These are phyloP conservation scores for Azolla pinnata DNA, from an alignment of 75 land plant species.

Conservation along the genomic window DNA sequence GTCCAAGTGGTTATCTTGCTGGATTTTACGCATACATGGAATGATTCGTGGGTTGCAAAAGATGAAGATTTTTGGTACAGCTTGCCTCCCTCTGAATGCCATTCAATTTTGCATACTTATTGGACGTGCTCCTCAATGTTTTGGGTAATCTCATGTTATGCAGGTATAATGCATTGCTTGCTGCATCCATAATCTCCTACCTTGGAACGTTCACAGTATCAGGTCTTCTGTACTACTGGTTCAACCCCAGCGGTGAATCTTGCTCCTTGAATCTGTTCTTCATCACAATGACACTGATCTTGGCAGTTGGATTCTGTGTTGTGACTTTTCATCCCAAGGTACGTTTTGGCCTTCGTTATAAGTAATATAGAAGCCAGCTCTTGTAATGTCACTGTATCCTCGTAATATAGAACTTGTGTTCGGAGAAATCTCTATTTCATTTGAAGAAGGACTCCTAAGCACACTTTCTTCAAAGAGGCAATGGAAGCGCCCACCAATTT, in stretches of 20 bases:
- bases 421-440: no score
- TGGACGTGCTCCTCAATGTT: background rate
- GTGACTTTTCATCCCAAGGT: slow-evolving; percentile 67
- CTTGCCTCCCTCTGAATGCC: background rate
- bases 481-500: no score
- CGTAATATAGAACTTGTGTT: no score
- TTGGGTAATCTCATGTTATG: slow-evolving; percentile 10
- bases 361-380: no score
- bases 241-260: slow-evolving; percentile 78
- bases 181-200: slow-evolving; percentile 59
- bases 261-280: slow-evolving; percentile 91
- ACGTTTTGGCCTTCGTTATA: background rate
- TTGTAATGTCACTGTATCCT: no score
- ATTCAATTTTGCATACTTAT: background rate
- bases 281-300: slow-evolving; percentile 71
- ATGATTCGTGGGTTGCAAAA: slow-evolving; percentile 92
- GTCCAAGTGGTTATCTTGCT: slow-evolving; percentile 84
- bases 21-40: slow-evolving; percentile 83
- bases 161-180: slow-evolving; percentile 64
- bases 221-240: slow-evolving; percentile 81
- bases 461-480: no score
- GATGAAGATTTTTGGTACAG: slow-evolving; percentile 88
- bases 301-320: slow-evolving; percentile 63
- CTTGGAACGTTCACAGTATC: slow-evolving; percentile 55
- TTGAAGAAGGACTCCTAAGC: no score